Evolutionary conservation across 2,329 filamentous ascomycete genomes (phyloP).

Genomic region (Didymosphaeria variabile): DNA sequence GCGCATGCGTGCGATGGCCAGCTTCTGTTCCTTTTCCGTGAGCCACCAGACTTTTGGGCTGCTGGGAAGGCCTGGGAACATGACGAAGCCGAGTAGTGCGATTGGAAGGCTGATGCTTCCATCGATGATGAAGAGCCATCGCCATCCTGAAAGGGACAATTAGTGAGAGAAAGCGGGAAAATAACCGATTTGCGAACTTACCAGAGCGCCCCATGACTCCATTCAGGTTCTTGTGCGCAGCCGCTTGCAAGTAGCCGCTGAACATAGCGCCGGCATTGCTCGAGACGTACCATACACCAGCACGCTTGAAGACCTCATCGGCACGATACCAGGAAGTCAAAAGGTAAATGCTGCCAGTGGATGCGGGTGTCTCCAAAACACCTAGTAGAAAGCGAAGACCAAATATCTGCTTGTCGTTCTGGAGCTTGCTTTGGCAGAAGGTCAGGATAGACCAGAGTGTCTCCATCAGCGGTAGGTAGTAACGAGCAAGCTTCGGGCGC

Average conservation of each 20-base stretch:
- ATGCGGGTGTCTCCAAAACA: constrained; percentile 37
- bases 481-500: constrained; percentile 41
- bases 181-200: constrained; percentile 10
- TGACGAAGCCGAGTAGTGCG: constrained; percentile 60
- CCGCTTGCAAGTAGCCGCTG: constrained; percentile 63
- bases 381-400: constrained; percentile 44
- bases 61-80: constrained; percentile 60
- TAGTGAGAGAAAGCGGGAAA: not conserved
- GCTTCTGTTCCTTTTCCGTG: constrained; percentile 36
- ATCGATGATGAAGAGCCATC: constrained; percentile 64
- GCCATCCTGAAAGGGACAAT: constrained; percentile 50
- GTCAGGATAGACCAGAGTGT: constrained; percentile 47
- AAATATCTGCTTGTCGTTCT: constrained; percentile 43
- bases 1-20: constrained; percentile 33
- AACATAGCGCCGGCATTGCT: constrained; percentile 62
- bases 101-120: constrained; percentile 64
- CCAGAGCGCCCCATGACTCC: constrained; percentile 37
- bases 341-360: constrained; percentile 39
- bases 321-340: constrained; percentile 50
- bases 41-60: constrained; percentile 60
- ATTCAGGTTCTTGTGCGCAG: constrained; percentile 59
- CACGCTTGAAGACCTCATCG: constrained; percentile 59
- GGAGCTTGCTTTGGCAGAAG: constrained; percentile 42
- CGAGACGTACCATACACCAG: constrained; percentile 62
- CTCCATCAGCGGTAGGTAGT: constrained; percentile 45